Evolutionary conservation across 768 basidiomycete species (phyloP), one percentile per base, ranked within the genome.

Genomic region (Boletus rubescentipes): DNA sequence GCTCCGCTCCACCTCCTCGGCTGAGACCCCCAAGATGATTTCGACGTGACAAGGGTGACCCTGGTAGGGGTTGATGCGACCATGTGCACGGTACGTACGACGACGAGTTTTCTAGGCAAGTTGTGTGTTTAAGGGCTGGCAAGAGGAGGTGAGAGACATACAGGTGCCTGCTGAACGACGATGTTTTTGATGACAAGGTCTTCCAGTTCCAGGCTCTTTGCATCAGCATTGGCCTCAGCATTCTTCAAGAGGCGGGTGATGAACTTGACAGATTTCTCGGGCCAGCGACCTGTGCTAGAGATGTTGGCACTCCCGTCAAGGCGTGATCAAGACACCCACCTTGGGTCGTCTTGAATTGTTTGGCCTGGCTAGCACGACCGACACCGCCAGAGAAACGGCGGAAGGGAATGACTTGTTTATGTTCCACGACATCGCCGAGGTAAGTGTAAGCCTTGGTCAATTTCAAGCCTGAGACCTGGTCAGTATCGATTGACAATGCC

Each of bases 41-140:
- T 98, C 96, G 61, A 98, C 88, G 69, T 98, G 97, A 73, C 87
- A 89, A 38, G 97, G 97, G 76, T 94, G 92, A 39, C 96, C 96
- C 75, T 97, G 93, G 85, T 98, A 98, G 34, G 97, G 96, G 79
- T 99, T 99, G 76, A 94, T 95, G 54, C 93, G 89, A 84, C 93
- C 93, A 67, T 95, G 93, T 41, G 91, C 92, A 76, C 97, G 93
- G 85, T 97, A 98, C 61, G 97, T 99, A 72, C 97, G 93, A 71
- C 97, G 93, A 75, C 94, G 94, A 72, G 92, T 95, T 90, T 97
- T 97, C 91, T 93, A 51, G 20, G 9, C n/a, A 32, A 30, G 54
- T 35, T 21, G 12, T 38, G 49, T 35, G 43, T 23, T 61, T 41
- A 36, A 47, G 9, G 31, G 31, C 49, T n/a, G 55, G 34, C 46